Evolutionary conservation across 148 eudicot genomes (phyloP).

Genomic region (Rhododendron griersonianum): DNA sequence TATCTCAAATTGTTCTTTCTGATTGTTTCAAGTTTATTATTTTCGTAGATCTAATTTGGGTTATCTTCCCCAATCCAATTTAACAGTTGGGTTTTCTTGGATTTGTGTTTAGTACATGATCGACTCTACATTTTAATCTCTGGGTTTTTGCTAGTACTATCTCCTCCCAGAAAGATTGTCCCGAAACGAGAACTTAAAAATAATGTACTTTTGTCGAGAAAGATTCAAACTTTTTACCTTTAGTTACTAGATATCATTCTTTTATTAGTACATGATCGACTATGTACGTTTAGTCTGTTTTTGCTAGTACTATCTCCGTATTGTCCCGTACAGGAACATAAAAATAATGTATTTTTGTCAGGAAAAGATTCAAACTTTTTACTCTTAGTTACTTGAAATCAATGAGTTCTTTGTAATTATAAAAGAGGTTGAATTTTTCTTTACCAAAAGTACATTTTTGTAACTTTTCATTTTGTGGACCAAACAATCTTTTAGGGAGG

Average conservation of each 20-base stretch:
- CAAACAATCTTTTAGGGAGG: background rate
- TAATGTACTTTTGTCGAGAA: background rate
- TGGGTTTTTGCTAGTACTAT: background rate
- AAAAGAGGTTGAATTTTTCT: too few relatives aligned
- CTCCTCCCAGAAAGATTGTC: background rate
- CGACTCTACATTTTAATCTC: background rate
- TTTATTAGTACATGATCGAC: background rate
- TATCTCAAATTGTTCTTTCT: slow-evolving; percentile 13
- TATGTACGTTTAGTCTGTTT: background rate
- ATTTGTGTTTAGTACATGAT: background rate
- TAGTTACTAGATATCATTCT: background rate
- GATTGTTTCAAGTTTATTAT: background rate
- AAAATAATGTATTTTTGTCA: too few relatives aligned
- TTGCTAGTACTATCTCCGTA: background rate
- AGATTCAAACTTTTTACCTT: background rate
- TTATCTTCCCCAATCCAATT: background rate
- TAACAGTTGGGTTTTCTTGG: background rate
- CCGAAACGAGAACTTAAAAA: background rate
- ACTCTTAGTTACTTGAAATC: background rate
- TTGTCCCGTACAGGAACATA: background rate
- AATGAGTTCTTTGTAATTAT: background rate
- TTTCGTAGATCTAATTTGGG: background rate
- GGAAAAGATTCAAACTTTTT: background rate
- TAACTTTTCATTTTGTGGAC: too few relatives aligned
- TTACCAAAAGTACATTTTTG: too few relatives aligned